Percentiles rank a stretch among this genome's conserved stretches.
These are phyloP conservation scores for Zygotorulaspora sp. DNA, from an alignment of 805 yeast species.

Conservation along the genomic window DNA sequence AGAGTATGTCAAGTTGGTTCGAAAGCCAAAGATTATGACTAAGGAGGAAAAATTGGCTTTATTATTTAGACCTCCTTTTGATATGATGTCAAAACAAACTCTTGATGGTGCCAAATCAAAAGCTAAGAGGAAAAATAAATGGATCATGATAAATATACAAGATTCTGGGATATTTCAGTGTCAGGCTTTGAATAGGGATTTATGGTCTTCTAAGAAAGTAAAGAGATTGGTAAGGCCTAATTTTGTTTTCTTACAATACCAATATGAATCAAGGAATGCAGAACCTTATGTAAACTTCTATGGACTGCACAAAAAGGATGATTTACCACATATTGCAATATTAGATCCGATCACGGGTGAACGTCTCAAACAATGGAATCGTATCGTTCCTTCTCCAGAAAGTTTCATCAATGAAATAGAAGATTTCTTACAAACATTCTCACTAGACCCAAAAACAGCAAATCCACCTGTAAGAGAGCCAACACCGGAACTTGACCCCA, in stretches of 20 bases:
- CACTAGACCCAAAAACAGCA: constrained; percentile 55
- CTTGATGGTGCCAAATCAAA: constrained; percentile 67
- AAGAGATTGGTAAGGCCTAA: constrained; percentile 59
- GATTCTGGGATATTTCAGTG: constrained; percentile 81
- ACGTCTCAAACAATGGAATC: constrained; percentile 71
- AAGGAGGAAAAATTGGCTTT: constrained; percentile 60
- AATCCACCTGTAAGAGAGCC: constrained; percentile 67
- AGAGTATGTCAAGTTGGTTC: constrained; percentile 30
- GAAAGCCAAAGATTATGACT: constrained; percentile 23
- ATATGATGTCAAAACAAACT: constrained; percentile 62
- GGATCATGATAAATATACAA: constrained; percentile 87
- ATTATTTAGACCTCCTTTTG: constrained; percentile 91
- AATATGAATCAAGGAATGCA: constrained; percentile 72
- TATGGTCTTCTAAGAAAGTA: constrained; percentile 72
- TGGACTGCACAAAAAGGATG: constrained; percentile 46
- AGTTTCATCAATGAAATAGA: constrained; percentile 64
- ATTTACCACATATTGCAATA: constrained; percentile 83
- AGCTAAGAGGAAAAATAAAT: constrained; percentile 59
- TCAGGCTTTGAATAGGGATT: constrained; percentile 86
- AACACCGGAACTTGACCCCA: constrained; percentile 53
- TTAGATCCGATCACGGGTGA: constrained; percentile 96
- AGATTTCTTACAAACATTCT: constrained; percentile 61
- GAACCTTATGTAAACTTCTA: constrained; percentile 67
- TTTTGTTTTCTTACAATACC: constrained; percentile 84
- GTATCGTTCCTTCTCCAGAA: constrained; percentile 52